phyloP scores from a whole-genome alignment of 257 asterid species.

The Plantago major region DNA sequence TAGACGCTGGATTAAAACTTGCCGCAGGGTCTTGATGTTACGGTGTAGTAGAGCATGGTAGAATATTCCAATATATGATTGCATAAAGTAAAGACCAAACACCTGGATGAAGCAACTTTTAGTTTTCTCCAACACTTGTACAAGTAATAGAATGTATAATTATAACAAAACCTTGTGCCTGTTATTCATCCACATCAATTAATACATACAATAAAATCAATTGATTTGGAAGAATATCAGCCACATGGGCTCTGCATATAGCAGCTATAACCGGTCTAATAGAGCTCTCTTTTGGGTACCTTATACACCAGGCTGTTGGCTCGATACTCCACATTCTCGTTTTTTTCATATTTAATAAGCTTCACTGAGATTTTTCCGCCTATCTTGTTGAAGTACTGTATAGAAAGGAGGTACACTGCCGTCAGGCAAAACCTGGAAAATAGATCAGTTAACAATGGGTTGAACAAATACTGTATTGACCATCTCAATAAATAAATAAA shows the following conservation, averaged over 20 bases:
- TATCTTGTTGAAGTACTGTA: constrained; percentile 80
- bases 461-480: not conserved
- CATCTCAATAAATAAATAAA: not conserved
- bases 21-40: constrained; percentile 81
- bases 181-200: no score
- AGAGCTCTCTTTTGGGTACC: constrained; percentile 34
- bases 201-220: no score
- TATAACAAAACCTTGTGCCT: not conserved
- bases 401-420: constrained; percentile 68
- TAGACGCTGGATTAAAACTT: constrained; percentile 79
- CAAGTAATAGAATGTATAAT: not conserved
- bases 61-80: constrained; percentile 85
- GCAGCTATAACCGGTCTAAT: no score
- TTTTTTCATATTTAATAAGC: constrained; percentile 71
- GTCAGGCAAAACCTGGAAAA: constrained; percentile 71
- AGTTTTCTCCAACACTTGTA: not conserved
- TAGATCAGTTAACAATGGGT: not conserved
- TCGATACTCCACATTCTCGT: constrained; percentile 55
- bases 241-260: no score
- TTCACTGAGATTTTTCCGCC: constrained; percentile 82
- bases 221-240: no score
- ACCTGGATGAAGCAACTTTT: constrained; percentile 45
- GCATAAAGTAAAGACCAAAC: constrained; percentile 96
- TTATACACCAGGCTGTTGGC: constrained; percentile 95
- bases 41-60: constrained; percentile 94